Conservation (phyloP, 495 filamentous ascomycete species). For the Annulohypoxylon bovei region DNA sequence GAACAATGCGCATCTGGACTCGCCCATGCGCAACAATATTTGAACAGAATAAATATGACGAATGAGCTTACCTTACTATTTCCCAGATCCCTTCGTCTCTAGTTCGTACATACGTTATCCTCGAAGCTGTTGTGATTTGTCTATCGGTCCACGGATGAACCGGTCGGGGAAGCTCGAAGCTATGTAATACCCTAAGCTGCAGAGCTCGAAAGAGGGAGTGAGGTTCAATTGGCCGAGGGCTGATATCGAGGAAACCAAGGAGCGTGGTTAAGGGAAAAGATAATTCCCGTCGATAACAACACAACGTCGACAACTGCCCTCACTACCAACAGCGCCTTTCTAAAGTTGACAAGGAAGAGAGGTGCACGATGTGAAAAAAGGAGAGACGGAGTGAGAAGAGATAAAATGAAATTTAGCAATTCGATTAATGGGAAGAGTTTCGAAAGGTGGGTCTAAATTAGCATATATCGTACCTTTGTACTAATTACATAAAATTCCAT, state of each 20-base stretch:
- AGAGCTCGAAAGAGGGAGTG: conserved; percentile 10
- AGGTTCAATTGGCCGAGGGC: conserved; percentile 26
- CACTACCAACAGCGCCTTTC: conserved; percentile 27
- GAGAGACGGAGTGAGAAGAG: conserved; percentile 22
- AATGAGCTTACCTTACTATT: conserved; percentile 20
- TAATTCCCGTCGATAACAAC: conserved; percentile 20
- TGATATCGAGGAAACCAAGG: conserved; percentile 26
- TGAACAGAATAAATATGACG: neutral
- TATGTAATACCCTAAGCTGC: conserved; percentile 4
- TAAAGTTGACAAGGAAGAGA: conserved; percentile 29
- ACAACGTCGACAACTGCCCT: conserved; percentile 30
- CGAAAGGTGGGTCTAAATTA: conserved; percentile 33
- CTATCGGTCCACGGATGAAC: conserved; percentile 25
- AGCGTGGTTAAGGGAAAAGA: conserved; percentile 20
- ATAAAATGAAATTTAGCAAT: conserved; percentile 35
- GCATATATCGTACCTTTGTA: neutral
- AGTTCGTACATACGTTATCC: neutral
- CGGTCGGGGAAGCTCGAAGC: conserved; percentile 23
- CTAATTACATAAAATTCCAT: neutral
- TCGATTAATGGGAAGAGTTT: conserved; percentile 21
- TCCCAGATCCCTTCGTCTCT: neutral
- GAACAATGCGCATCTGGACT: neutral
- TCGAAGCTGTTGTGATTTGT: conserved; percentile 10
- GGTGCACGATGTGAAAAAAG: conserved; percentile 30
- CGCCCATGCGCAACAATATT: neutral